Evolutionary conservation across 257 asterid species (phyloP), one percentile per base, ranked within the genome.

Genomic region (Penstemon newberryi): DNA sequence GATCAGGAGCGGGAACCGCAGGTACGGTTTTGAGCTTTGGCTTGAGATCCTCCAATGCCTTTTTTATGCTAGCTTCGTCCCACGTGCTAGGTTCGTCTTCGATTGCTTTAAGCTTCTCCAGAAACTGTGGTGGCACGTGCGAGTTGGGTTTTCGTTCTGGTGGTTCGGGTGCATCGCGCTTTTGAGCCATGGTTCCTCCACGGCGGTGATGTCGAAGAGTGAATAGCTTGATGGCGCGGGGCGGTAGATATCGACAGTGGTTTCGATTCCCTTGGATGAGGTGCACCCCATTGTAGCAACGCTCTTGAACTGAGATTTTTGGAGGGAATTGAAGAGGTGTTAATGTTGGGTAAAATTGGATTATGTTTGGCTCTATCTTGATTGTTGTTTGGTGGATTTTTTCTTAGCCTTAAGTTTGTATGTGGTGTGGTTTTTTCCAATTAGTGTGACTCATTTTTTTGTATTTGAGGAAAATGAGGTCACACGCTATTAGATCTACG

Each of bases 121-220:
- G 86, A 12, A 91, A 71, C 12, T 81, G 85, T 15, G 77, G 63
- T 1, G 96, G 89, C 49, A 81, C 65, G 70, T 71, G 82, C 0
- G 89, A 15, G 41, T 76, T 75, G 39, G 8, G 52, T 40, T 52
- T 78, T 19, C 82, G 82, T 10, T 79, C 76, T 41, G 63, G 13
- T 4, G 71, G 62, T 4, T 79, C 76, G 0, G 8, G 46, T 4
- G 59, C 75, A 4, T 50, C 69, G 38, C 6, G 0, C 40, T 33
- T 62, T 87, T 83, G 15, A 83, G 73, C 98, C 98, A 92, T 4
- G 98, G 98, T 60, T 90, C 98, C 38, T 88, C 87, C 49, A 92
- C 75, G 82, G 91, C 65, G 82, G 80, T 76, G 78, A 92, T 73
- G 72, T 92, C 92, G 76, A 92, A 92, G 1, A 88, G 80, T 8